Conservation (phyloP, 352 stramenopile species). For the Peronospora farinosa region DNA sequence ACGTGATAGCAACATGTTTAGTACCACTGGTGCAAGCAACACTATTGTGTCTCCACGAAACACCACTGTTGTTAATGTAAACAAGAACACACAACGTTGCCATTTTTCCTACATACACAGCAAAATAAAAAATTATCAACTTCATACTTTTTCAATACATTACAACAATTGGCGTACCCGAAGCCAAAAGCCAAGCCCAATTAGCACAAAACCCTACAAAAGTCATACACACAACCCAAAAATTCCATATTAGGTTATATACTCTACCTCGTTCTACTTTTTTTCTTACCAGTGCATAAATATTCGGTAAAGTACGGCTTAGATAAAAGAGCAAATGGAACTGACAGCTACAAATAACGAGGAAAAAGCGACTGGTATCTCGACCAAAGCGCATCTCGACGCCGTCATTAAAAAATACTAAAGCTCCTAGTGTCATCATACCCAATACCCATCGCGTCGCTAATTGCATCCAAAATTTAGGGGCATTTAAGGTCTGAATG, state of each 20-base stretch:
- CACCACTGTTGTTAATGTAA: conserved; percentile 91
- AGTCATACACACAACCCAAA: not conserved
- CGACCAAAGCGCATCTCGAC: conserved; percentile 50
- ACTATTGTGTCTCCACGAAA: conserved; percentile 96
- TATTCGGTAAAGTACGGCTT: conserved; percentile 94
- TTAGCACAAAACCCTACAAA: conserved; percentile 52
- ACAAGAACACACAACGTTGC: conserved; percentile 56
- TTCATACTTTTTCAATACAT: not conserved
- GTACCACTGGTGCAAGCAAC: conserved; percentile 89
- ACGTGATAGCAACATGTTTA: conserved; percentile 84
- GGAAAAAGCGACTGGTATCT: conserved; percentile 63
- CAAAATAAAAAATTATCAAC: conserved; percentile 1
- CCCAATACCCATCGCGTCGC: conserved; percentile 55
- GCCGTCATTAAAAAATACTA: conserved; percentile 57
- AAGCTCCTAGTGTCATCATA: conserved; percentile 46
- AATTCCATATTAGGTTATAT: conserved; percentile 1
- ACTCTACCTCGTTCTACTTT: conserved; percentile 1
- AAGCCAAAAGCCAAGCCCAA: conserved; percentile 58
- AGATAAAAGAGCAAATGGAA: conserved; percentile 99
- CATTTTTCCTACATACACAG: conserved; percentile 41
- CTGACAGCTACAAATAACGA: conserved; percentile 87
- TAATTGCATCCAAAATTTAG: conserved; percentile 57
- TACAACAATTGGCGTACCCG: conserved; percentile 18
- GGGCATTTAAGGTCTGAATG: conserved; percentile 16
- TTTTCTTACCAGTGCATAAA: conserved; percentile 86